Base-by-base conservation (phyloP, 2,329 filamentous ascomycete genomes). In the Hyphodiscus sp. region DNA sequence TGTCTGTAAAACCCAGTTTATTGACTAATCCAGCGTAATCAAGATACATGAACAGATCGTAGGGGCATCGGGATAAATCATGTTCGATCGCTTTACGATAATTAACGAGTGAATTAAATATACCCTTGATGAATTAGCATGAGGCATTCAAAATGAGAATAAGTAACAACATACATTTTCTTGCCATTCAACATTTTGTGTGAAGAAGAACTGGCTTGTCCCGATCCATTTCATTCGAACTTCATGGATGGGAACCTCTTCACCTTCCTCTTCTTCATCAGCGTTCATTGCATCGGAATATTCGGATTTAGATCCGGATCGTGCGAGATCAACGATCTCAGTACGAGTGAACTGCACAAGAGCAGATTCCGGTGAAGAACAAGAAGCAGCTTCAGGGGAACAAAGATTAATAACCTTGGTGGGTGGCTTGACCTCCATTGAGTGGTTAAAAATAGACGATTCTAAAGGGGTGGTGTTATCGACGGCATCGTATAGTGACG, bases 1-100 rank as follows among this genome's bases (percentile, higher is more conserved):
- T 54, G 20, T 67, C 64, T 6, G 47, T 50, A 19, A 66, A 67
- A 2, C 63, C 62, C 2, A 66, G 46, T 7, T 56, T 54, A 9
- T 45, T 30, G 20, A 64, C 48, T 2, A 59, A 29, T 2, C 23
- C n/a, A 1, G 47, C 48, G 2, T 65, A 48, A 4, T 59, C 46
- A 8, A 65, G 45, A 23, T 57, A 60, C 8, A 53, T 29, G 0
- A 20, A 18, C 1, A 63, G 61, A 19, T 66, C 54, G 44, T 67
- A 62, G 0, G 63, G 61, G 4, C 45, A 33, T 2, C 33, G 19
- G 0, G 45, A 19, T 11, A 56, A 42, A 19, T 56, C 47, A n/a
- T 57, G 38, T 7, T 55, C 9, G 18, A 59, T 19, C 3, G 50
- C 42, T 29, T 56, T 45, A 15, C 53, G 58, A 23, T 54, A 58